Evolutionary conservation across 345 rosid species (phyloP), one percentile per base, ranked within the genome.

Genomic region (Murraya koenigii): DNA sequence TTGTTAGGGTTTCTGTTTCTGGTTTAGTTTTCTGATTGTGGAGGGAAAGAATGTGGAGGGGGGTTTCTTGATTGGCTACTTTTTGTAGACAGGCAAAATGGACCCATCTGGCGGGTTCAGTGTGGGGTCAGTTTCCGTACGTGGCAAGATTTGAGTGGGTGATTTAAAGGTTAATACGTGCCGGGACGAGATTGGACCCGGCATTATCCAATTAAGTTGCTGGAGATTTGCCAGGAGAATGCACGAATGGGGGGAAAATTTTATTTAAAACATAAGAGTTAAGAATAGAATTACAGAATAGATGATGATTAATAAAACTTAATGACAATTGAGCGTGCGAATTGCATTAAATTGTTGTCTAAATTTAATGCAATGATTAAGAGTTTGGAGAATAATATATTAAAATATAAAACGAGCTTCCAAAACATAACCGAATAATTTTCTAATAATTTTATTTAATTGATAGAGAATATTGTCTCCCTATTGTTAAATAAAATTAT

Each of bases 71-170:
- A 13, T 55, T 54, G 44, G 75, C 25, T 8, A 1, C 22, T 1
- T 38, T 13, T 25, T 25, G 3, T 14, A 3, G 15, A 11, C 17
- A 11, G 4, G 35, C n/a, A 11, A 6, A 1, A 23, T 58, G 64
- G 30, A 41, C 72, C 72, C 26, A 6, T 6, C 49, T 38, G 1
- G n/a, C n/a, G 2, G 13, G 9, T 6, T 32, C 15, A 4, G 32
- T 55, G 30, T 0, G 9, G 10, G 20, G 52, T 23, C 8, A 14
- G 35, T 3, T 17, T 36, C 25, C 8, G 10, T 52, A 74, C 56
- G 77, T 74, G 77, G 69, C 36, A 11, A 25, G 20, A 41, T 22
- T 2, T 74, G 58, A 61, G 58, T 61, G 68, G 77, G 2, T 8
- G 8, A 1, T 8, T 0, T 22, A 1, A 0, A 23, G 2, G 0